phyloP scores from a whole-genome alignment of 2,329 filamentous ascomycete genomes.

The Lomentospora prolificans region DNA sequence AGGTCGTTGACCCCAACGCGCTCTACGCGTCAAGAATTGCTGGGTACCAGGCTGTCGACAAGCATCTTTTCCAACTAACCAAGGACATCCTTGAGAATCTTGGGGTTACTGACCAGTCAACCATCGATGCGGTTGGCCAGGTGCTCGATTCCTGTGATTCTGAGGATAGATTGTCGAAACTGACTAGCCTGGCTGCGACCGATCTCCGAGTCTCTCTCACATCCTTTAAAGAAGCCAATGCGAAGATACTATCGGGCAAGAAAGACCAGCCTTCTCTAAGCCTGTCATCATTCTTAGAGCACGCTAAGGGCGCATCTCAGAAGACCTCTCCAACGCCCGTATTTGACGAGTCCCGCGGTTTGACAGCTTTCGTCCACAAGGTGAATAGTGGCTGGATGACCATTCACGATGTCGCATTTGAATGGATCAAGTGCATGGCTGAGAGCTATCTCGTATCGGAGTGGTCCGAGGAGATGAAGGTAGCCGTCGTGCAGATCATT shows the following conservation, averaged over 20 bases:
- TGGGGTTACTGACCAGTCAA: constrained; percentile 39
- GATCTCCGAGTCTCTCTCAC: constrained; percentile 40
- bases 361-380: constrained; percentile 40
- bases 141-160: constrained; percentile 41
- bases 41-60: constrained; percentile 46
- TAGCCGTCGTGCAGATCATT: constrained; percentile 45
- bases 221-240: constrained; percentile 42
- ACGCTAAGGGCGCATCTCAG: constrained; percentile 47
- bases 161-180: constrained; percentile 39
- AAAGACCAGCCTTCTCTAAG: constrained; percentile 42
- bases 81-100: constrained; percentile 46
- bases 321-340: constrained; percentile 33
- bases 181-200: constrained; percentile 34
- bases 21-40: constrained; percentile 45
- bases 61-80: constrained; percentile 44
- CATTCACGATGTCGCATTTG: constrained; percentile 46
- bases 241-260: constrained; percentile 42
- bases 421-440: constrained; percentile 44
- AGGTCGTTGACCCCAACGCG: constrained; percentile 40
- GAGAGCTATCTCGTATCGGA: constrained; percentile 41
- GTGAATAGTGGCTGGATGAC: constrained; percentile 42
- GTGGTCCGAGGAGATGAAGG: constrained; percentile 51
- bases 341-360: constrained; percentile 43
- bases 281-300: constrained; percentile 53
- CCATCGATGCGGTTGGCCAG: constrained; percentile 35